Evolutionary conservation across 2,329 filamentous ascomycete genomes (phyloP).

Genomic region (Fusarium ambrosium): DNA sequence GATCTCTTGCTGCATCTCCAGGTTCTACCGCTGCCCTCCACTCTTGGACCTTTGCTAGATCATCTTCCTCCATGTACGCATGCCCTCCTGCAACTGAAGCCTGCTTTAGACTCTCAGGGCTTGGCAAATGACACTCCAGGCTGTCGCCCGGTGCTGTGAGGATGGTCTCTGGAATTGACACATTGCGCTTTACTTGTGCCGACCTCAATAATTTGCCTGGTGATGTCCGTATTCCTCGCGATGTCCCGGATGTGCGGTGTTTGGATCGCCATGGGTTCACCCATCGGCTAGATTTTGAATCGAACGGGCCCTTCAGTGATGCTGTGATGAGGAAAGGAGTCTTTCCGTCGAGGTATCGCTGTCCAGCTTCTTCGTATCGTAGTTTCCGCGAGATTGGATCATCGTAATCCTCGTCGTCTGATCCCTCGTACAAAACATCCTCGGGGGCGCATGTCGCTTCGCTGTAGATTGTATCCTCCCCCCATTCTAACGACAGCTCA

Average conservation of each 20-base stretch:
- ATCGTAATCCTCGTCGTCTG: slow-evolving; percentile 69
- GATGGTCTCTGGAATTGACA: slow-evolving; percentile 35
- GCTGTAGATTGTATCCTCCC: slow-evolving; percentile 60
- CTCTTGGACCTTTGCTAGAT: slow-evolving; percentile 49
- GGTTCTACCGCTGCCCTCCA: slow-evolving; percentile 50
- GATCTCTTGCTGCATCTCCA: slow-evolving; percentile 23
- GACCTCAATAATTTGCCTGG: slow-evolving; percentile 34
- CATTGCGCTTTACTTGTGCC: slow-evolving; percentile 24
- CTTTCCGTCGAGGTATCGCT: slow-evolving; percentile 69
- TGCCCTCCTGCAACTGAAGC: slow-evolving; percentile 45
- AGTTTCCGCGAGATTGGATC: slow-evolving; percentile 60
- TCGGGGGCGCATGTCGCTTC: slow-evolving; percentile 56
- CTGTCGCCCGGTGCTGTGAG: slow-evolving; percentile 25
- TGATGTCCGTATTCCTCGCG: slow-evolving; percentile 26
- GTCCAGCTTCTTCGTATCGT: slow-evolving; percentile 71
- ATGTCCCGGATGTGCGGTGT: slow-evolving; percentile 33
- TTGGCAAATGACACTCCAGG: slow-evolving; percentile 58
- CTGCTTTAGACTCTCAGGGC: slow-evolving; percentile 57
- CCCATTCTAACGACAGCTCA: slow-evolving; percentile 40
- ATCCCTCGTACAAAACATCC: slow-evolving; percentile 68
- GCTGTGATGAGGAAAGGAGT: slow-evolving; percentile 71
- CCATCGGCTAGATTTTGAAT: slow-evolving; percentile 49
- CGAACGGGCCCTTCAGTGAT: slow-evolving; percentile 72
- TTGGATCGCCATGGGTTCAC: slow-evolving; percentile 53
- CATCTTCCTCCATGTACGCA: slow-evolving; percentile 50